Percentiles rank a stretch among this genome's conserved stretches.
Conservation (phyloP, 768 basidiomycete species). For the Mycena galopus region DNA sequence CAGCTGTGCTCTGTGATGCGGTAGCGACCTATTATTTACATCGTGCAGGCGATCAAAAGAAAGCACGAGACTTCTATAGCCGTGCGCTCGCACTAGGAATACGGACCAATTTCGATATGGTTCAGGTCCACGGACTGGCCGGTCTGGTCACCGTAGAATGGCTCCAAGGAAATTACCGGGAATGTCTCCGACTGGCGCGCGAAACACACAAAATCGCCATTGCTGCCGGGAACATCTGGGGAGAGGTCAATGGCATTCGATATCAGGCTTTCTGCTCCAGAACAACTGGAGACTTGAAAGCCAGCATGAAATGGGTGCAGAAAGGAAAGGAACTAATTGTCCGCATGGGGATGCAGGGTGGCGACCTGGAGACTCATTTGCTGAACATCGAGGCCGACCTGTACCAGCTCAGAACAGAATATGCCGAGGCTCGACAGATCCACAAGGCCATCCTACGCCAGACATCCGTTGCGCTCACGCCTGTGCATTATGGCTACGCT, state of each 20-base stretch:
- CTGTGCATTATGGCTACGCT: neutral
- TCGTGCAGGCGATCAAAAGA: neutral
- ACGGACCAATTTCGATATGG: neutral
- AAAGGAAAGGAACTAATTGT: neutral
- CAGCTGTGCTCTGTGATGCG: neutral
- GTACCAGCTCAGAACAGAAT: slow-evolving; percentile 2
- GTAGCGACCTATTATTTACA: slow-evolving; percentile 7
- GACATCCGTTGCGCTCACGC: neutral
- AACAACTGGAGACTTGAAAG: neutral
- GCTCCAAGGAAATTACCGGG: neutral
- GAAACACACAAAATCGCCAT: neutral
- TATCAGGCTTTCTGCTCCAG: neutral
- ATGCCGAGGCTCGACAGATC: neutral
- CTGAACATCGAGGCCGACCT: neutral
- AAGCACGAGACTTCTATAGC: neutral
- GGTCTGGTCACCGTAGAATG: neutral
- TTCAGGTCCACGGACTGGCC: neutral
- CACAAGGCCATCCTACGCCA: neutral
- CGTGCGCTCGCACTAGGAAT: slow-evolving; percentile 3
- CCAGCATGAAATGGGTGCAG: neutral
- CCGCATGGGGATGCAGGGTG: neutral
- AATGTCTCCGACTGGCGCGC: neutral
- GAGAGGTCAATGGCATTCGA: neutral
- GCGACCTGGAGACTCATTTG: neutral
- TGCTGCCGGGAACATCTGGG: neutral